A percentile compares a stretch with the other conserved stretches of the same genome.
Conservation (phyloP, 306 rosid species). For the Notholithocarpus densiflorus region DNA sequence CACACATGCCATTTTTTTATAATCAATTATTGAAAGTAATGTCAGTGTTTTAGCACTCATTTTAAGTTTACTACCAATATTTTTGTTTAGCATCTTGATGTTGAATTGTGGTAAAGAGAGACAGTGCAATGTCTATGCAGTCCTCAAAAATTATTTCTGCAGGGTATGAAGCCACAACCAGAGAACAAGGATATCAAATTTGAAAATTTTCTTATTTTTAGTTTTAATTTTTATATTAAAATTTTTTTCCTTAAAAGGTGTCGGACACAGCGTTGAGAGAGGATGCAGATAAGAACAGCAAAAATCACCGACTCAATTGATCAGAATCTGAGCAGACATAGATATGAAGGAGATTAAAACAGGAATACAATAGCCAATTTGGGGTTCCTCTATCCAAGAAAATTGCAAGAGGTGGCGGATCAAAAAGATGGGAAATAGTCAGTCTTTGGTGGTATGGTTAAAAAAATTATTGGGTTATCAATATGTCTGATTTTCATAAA, state of each 20-base stretch:
- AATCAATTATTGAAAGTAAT: too few species aligned
- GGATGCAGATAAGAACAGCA: constrained; percentile 53
- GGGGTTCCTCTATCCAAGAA: constrained; percentile 39
- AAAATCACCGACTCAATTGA: constrained; percentile 67
- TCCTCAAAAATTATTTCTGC: constrained; percentile 62
- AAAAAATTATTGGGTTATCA: not conserved
- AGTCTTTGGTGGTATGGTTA: not conserved
- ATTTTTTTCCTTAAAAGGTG: constrained; percentile 28
- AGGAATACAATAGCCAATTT: constrained; percentile 40
- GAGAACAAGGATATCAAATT: not conserved
- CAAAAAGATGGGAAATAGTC: not conserved
- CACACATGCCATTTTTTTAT: too few species aligned
- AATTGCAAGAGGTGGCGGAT: constrained; percentile 38
- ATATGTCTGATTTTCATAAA: not conserved
- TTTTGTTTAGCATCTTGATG: constrained; percentile 53
- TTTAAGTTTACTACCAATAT: too few species aligned
- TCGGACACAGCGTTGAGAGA: constrained; percentile 46
- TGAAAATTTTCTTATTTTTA: not conserved
- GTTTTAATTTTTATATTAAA: not conserved
- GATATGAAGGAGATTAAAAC: constrained; percentile 64
- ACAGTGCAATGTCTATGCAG: constrained; percentile 65
- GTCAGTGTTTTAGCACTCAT: too few species aligned
- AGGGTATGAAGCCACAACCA: constrained; percentile 36
- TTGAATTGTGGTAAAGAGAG: constrained; percentile 51
- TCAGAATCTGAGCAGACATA: constrained; percentile 66